phyloP scores from a whole-genome alignment of 306 rosid genomes.

The Dicorynia guianensis region DNA sequence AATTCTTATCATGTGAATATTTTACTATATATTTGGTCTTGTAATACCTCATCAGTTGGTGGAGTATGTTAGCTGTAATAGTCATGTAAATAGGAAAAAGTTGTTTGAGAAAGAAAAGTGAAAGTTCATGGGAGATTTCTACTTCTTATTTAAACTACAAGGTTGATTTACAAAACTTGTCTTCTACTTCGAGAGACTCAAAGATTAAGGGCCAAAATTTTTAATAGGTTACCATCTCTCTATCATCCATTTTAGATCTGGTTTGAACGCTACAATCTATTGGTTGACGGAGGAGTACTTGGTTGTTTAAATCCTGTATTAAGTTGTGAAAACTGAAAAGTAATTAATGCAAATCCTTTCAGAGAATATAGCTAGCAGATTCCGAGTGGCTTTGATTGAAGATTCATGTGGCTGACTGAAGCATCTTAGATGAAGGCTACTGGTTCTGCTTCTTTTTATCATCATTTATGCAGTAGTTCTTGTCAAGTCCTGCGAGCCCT shows the following conservation, averaged over 20 bases:
- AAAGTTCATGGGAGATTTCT: background rate
- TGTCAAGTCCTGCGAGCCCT: background rate
- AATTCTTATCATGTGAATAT: conserved; percentile 34
- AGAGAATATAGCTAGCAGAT: background rate
- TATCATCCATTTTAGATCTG: background rate
- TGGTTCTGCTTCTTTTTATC: background rate
- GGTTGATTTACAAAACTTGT: background rate
- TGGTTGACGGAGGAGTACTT: background rate
- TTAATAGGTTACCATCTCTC: background rate
- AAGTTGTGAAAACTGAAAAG: background rate
- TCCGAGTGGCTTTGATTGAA: background rate
- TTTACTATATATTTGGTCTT: conserved; percentile 2
- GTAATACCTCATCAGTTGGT: background rate
- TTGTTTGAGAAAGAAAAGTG: background rate
- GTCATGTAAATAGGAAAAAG: background rate
- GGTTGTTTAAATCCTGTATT: background rate
- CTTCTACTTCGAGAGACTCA: background rate
- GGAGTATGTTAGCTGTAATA: background rate
- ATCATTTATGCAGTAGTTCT: background rate
- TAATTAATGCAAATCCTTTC: background rate
- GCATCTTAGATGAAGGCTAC: background rate
- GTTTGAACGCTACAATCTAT: background rate
- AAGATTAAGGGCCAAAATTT: background rate
- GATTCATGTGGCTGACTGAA: background rate
- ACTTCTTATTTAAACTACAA: background rate